Evolutionary conservation across 441 rosid genomes (phyloP), one percentile per base, ranked within the genome.

Genomic region (Bocquillonia castaneifolia): DNA sequence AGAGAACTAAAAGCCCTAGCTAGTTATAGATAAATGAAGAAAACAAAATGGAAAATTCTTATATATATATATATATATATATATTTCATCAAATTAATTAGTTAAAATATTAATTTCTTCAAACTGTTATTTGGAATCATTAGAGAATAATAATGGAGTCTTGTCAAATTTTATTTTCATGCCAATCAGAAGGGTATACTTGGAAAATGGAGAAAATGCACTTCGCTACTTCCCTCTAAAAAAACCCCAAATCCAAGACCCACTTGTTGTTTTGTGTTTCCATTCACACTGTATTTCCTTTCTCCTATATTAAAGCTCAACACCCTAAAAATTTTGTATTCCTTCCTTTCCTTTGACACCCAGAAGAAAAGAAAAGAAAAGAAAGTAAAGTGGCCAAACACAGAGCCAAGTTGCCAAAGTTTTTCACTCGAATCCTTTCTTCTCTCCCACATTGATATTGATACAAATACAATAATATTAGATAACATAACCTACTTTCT

Each of bases 401-500:
- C 62, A 76, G 74, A 79, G 66, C 55, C 76, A 64, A 70, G 64
- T 71, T 60, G 52, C 26, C 68, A 1, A 45, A 45, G 34, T 5
- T 47, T 31, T 42, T 63, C 48, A 69, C 31, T 56, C 48, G 2
- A 45, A 40, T 28, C 39, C 29, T n/a, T n/a, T 37, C 69, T 72
- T 56, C 31, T 63, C 53, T 59, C 64, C 58, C 37, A 63, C 59
- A 23, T 65, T 55, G 60, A 74, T 76, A 71, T 53, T 68, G 6
- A 68, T 66, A 73, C 63, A 68, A 40, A 68, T 59, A 64, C 71
- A 62, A 18, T 44, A 62, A 31, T 42, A 50, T 56, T 69, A 77
- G 74, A 74, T 75, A 78, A 69, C 62, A 78, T 75, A 77, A 71
- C 73, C 75, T 58, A 75, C 83, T 78, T 72, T 76, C 70, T 62